Evolutionary conservation across 768 basidiomycete species (phyloP), one percentile per base, ranked within the genome.

Genomic region (Austroboletus eburneus): DNA sequence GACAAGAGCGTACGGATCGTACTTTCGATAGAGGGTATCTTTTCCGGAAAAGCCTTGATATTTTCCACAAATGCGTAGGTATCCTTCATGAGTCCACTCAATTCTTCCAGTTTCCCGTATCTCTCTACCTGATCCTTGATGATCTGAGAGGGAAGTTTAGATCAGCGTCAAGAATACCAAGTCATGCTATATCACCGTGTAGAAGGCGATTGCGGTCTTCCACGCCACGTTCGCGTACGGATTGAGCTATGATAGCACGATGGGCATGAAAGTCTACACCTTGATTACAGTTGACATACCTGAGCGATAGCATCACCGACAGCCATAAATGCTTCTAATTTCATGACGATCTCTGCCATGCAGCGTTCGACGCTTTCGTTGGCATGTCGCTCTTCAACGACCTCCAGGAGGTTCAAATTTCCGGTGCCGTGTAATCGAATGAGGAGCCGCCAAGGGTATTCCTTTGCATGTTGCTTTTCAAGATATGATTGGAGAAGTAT

Each of bases 1-100:
- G 57, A 53, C 2, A 65, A 39, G 17, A 70, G 51, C 2, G 46
- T 46, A 4, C 48, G 45, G 39, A 71, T 58, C 13, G 52, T 57
- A 24, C 52, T 49, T 37, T 70, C 61, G 3, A 69, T 60, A 4
- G 30, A 13, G 18, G 57, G 52, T 33, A 69, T 57, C 36, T 49
- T 66, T 39, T 61, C 54, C 6, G 62, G 57, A 16, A 69, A 57
- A 4, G 39, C 51, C 22, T 58, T 51, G 16, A 70, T 44, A 8
- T 50, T 52, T 22, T 68, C 61, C 8, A 67, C 64, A 33, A 70
- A 70, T 4, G 48, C 33, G 35, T 67, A 70, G 16, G 62, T 49
- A 4, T 62, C 58, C 16, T 39, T 55, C 69, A 70, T 71, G n/a
- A 63, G 43, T 0, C 17, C 25, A 14, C 55, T 40, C n/a, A 70